Evolutionary conservation across 164 flowering plant genomes (phyloP).

Genomic region (Chimonanthus praecox): DNA sequence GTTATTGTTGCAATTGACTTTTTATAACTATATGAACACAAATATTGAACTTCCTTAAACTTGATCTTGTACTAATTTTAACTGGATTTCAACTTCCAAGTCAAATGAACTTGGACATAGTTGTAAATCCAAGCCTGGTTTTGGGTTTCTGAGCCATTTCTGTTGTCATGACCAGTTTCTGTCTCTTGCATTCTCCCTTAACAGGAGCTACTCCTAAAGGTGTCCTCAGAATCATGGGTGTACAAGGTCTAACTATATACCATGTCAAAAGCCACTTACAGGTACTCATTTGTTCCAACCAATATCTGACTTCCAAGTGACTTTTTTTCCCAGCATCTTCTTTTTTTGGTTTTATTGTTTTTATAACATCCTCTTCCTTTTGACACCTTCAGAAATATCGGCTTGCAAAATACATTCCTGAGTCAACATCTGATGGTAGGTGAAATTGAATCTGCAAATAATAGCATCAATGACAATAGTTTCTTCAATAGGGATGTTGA

Average conservation of each 20-base stretch:
- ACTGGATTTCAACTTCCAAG: not conserved
- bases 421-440: slow-evolving; percentile 86
- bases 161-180: not conserved
- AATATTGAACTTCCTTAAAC: not conserved
- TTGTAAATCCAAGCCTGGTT: not conserved
- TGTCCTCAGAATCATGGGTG: slow-evolving; percentile 93
- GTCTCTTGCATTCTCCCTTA: not conserved
- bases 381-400: slow-evolving; percentile 74
- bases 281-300: slow-evolving; percentile 29
- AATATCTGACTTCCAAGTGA: not conserved
- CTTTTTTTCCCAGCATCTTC: not conserved
- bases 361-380: not conserved
- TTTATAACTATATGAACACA: not conserved
- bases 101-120: too few species aligned
- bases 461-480: too few species aligned
- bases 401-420: slow-evolving; percentile 91
- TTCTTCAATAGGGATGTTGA: too few species aligned
- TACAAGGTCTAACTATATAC: slow-evolving; percentile 88
- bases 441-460: not conserved
- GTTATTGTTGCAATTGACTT: too few species aligned
- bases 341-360: not conserved
- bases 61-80: not conserved
- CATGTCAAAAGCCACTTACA: slow-evolving; percentile 98
- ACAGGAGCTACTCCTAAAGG: slow-evolving; percentile 98
- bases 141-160: too few species aligned